Evolutionary conservation across 78 protist genomes (phyloP).

Genomic region (Neovahlkampfia damariscottae): DNA sequence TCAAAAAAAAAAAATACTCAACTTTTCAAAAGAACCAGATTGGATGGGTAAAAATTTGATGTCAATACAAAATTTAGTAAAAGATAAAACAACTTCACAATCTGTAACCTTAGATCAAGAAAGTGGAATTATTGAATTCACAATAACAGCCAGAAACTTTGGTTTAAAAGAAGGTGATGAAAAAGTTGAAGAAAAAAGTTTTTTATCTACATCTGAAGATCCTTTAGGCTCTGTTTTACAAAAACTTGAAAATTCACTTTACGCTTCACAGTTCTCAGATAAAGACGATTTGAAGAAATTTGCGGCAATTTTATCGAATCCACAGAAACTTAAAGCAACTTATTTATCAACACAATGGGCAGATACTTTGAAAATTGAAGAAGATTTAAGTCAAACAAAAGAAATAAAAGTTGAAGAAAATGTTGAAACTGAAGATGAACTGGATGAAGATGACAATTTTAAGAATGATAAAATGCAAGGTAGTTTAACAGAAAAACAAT

Average conservation of each 20-base stretch:
- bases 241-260: background rate
- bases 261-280: background rate
- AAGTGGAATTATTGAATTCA: background rate
- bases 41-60: too few species aligned
- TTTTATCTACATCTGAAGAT: background rate
- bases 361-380: background rate
- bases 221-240: background rate
- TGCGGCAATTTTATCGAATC: background rate
- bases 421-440: background rate
- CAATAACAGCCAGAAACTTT: background rate
- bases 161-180: background rate
- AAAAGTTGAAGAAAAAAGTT: background rate
- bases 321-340: background rate
- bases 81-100: too few species aligned
- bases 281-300: background rate
- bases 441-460: background rate
- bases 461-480: background rate
- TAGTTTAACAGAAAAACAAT: background rate
- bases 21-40: too few species aligned
- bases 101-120: too few species aligned
- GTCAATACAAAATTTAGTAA: too few species aligned
- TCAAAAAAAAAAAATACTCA: too few species aligned
- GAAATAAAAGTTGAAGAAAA: background rate
- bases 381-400: background rate
- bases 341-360: background rate